phyloP scores from a whole-genome alignment of 2,329 filamentous ascomycete genomes.

The Aureobasidium sp. region DNA sequence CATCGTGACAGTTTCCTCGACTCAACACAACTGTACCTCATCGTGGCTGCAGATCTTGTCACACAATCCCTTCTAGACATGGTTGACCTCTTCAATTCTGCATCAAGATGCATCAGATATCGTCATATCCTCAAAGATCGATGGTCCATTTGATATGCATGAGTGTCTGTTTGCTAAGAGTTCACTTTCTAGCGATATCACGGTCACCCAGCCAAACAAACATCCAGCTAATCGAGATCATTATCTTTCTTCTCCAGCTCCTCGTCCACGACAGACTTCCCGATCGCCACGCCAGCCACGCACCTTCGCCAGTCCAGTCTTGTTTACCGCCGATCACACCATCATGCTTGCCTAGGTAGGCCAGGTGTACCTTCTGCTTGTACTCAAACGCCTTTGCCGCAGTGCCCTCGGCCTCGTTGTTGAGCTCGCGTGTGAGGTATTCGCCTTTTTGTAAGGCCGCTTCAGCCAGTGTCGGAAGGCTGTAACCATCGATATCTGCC shows the following conservation, averaged over 20 bases:
- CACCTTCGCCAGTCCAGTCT: slow-evolving; percentile 35
- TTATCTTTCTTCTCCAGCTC: slow-evolving; percentile 26
- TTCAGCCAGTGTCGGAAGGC: slow-evolving; percentile 32
- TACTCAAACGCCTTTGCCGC: slow-evolving; percentile 30
- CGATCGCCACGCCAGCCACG: slow-evolving; percentile 40
- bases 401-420: slow-evolving; percentile 18
- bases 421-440: slow-evolving; percentile 28
- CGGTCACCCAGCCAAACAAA: slow-evolving; percentile 23
- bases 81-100: background rate
- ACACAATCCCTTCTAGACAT: background rate
- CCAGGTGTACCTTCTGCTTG: slow-evolving; percentile 32
- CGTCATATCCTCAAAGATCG: background rate
- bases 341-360: slow-evolving; percentile 37
- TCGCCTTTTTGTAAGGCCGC: slow-evolving; percentile 34
- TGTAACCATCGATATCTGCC: slow-evolving; percentile 32
- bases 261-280: slow-evolving; percentile 28
- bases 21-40: background rate
- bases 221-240: slow-evolving; percentile 28
- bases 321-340: slow-evolving; percentile 35
- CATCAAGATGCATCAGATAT: background rate
- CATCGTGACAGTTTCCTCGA: background rate
- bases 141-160: background rate
- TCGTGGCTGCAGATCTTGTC: background rate
- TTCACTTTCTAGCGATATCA: slow-evolving; percentile 26
- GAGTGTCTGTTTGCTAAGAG: background rate